Evolutionary conservation across 495 filamentous ascomycete genomes (phyloP), one percentile per base, ranked within the genome.

Genomic region (Umbilicaria muhlenbergii): DNA sequence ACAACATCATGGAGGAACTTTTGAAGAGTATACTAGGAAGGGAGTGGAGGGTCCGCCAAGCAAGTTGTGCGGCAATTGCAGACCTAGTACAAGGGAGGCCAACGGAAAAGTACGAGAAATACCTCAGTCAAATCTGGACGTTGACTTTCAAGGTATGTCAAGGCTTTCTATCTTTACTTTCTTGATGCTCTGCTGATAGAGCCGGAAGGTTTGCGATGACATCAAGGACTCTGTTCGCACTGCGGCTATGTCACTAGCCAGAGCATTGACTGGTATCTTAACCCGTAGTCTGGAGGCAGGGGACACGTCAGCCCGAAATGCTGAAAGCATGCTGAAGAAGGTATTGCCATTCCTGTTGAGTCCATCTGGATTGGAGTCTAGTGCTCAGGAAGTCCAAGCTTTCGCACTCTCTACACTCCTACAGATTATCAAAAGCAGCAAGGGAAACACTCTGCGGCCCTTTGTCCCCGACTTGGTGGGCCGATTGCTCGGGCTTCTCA

Each of bases 11-110:
- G 66, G 63, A 75, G 15, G 86, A 94, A 55, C 66, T 94, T 15
- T 66, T 98, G 39, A 79, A 81, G 49, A 87, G 77, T 47, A 84
- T 94, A 44, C 59, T 94, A 3, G 85, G 81, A 16, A 83, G 81
- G 50, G 91, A 96, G 60, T 98, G 91, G 91, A 72, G 91, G 43
- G 80, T 82, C 17, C 75, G 91, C 41, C 80, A 98, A 56, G 91
- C 89, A 16, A 87, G 84, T 57, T 94, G 92, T 62, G 75, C 80
- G 39, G 91, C 91, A 33, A 79, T 98, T 48, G 76, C 80, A 4
- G 89, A 98, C 58, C 69, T 98, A 5, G 65, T 93, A 16, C 78
- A 83, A 46, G 83, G 84, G 1, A 66, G 78, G 11, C 74, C 75
- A 6, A 76, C 89, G 19, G 72, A 76, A 21, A 81, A 77, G 56